Percentiles rank a stretch among this genome's conserved stretches.
These are phyloP conservation scores for Diaporthe ampelina DNA, from an alignment of 2,329 filamentous ascomycete genomes.

Conservation along the genomic window DNA sequence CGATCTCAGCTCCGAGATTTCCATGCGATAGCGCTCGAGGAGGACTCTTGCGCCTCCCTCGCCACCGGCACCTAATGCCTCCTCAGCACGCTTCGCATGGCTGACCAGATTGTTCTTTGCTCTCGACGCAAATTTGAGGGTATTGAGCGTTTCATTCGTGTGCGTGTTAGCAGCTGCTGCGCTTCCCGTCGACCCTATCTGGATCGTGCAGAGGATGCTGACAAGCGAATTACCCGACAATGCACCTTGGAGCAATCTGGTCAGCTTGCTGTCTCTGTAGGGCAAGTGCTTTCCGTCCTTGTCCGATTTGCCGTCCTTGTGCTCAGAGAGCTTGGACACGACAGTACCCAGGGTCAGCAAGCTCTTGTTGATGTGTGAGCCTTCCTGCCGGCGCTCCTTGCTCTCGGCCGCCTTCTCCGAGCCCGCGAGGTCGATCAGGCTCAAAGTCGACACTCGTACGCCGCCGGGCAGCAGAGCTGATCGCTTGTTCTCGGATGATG, in stretches of 20 bases:
- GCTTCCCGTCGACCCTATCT: slow-evolving; percentile 84
- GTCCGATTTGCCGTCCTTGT: slow-evolving; percentile 82
- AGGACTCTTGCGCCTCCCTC: slow-evolving; percentile 90
- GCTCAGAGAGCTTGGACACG: slow-evolving; percentile 90
- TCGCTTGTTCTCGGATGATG: slow-evolving; percentile 71
- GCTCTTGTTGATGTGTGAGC: slow-evolving; percentile 99
- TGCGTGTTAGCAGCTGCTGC: slow-evolving; percentile 80
- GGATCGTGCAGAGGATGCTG: slow-evolving; percentile 97
- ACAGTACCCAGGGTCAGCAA: slow-evolving; percentile 95
- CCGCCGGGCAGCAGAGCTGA: slow-evolving; percentile 83
- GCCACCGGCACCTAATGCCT: slow-evolving; percentile 83
- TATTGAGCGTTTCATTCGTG: slow-evolving; percentile 91
- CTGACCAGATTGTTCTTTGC: slow-evolving; percentile 99
- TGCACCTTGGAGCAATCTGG: slow-evolving; percentile 90
- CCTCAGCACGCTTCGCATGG: slow-evolving; percentile 94
- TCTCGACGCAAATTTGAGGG: slow-evolving; percentile 94
- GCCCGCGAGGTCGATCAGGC: slow-evolving; percentile 94
- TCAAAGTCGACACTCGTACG: slow-evolving; percentile 94
- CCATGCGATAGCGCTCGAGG: slow-evolving; percentile 92
- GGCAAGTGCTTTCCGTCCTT: slow-evolving; percentile 94
- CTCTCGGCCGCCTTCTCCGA: slow-evolving; percentile 96
- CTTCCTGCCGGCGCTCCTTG: slow-evolving; percentile 93
- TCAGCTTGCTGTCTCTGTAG: slow-evolving; percentile 98
- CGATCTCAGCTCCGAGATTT: slow-evolving; percentile 84
- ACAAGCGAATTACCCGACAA: slow-evolving; percentile 94